A percentile compares a stretch with the other conserved stretches of the same genome.
Evolutionary conservation across 2,329 filamentous ascomycete species (phyloP).

Genomic region (Aspergillus novoparasiticus): DNA sequence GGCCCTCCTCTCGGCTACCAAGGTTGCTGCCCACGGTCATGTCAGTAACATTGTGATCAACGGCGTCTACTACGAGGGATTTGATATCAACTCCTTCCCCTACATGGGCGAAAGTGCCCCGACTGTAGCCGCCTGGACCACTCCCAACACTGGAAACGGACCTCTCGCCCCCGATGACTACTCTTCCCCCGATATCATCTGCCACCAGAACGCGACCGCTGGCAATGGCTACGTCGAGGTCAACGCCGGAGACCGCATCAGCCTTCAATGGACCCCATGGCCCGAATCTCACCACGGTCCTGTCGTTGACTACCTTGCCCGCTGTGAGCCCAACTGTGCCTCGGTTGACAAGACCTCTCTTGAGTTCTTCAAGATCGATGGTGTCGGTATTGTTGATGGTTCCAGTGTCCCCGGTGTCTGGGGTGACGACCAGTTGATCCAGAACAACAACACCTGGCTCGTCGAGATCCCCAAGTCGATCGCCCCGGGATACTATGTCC

Average conservation of each 20-base stretch:
- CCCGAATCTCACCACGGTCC: conserved; percentile 63
- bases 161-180: conserved; percentile 51
- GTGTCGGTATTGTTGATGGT: conserved; percentile 51
- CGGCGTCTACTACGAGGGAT: conserved; percentile 42
- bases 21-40: conserved; percentile 35
- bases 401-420: conserved; percentile 49
- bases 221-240: conserved; percentile 54
- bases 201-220: conserved; percentile 59
- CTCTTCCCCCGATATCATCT: conserved; percentile 55
- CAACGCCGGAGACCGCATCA: conserved; percentile 58
- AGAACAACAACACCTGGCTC: conserved; percentile 50
- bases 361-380: conserved; percentile 64
- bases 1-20: conserved; percentile 34
- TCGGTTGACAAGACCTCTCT: conserved; percentile 53
- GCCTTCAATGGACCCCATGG: conserved; percentile 65
- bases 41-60: conserved; percentile 42
- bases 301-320: conserved; percentile 63
- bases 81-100: conserved; percentile 35
- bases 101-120: conserved; percentile 36
- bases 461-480: conserved; percentile 49
- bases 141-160: conserved; percentile 53
- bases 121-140: conserved; percentile 56
- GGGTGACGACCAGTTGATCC: conserved; percentile 55
- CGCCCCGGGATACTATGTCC: conserved; percentile 52
- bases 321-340: conserved; percentile 57